phyloP scores from a whole-genome alignment of 2,329 filamentous ascomycete species.

The Aspergillus fijiensis region DNA sequence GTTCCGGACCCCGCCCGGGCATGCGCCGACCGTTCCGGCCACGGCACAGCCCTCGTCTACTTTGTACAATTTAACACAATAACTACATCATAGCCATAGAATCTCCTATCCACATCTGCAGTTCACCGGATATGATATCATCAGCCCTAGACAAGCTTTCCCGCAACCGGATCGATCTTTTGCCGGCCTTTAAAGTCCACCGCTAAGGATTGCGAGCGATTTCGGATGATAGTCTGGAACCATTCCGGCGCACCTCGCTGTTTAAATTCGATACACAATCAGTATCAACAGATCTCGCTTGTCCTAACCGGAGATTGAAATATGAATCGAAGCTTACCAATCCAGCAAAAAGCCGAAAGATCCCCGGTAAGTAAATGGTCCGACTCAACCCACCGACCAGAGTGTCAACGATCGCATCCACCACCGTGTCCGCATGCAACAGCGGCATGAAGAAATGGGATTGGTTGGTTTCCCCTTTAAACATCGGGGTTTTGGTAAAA shows the following conservation, averaged over 20 bases:
- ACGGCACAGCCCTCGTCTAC: too few species aligned
- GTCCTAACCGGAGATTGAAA: not conserved
- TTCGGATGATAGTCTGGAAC: conserved; percentile 19
- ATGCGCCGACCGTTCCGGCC: too few species aligned
- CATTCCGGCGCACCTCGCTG: conserved; percentile 21
- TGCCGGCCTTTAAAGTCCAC: conserved; percentile 25
- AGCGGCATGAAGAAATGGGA: conserved; percentile 23
- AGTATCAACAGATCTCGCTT: not conserved
- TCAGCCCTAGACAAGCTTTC: conserved; percentile 9
- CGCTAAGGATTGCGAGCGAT: conserved; percentile 15
- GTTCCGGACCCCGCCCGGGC: too few species aligned
- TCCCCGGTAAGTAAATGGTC: conserved; percentile 20
- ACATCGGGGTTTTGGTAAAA: conserved; percentile 27
- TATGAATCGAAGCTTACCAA: conserved; percentile 15
- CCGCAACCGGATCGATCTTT: conserved; percentile 19
- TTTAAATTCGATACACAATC: not conserved
- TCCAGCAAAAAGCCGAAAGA: conserved; percentile 23
- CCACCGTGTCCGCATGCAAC: conserved; percentile 26
- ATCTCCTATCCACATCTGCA: too few species aligned
- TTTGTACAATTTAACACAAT: too few species aligned
- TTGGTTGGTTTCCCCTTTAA: conserved; percentile 27
- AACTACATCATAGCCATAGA: too few species aligned
- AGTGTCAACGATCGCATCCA: conserved; percentile 23
- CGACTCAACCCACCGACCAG: conserved; percentile 20
- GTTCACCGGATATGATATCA: too few species aligned